Base-by-base conservation (phyloP, 805 yeast species). In the Lachancea lanzarotensis region DNA sequence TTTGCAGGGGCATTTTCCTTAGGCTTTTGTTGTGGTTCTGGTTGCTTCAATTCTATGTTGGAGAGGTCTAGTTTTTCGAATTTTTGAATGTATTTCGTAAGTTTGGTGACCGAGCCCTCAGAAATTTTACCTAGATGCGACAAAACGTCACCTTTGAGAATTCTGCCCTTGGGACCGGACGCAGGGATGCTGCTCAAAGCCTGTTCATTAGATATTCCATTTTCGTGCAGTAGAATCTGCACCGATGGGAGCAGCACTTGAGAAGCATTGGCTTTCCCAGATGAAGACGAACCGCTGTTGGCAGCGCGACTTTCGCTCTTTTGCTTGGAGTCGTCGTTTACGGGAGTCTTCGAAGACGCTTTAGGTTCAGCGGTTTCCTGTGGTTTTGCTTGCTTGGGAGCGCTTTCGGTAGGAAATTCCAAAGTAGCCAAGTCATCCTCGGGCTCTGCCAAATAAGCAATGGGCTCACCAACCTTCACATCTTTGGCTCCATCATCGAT, bases 61-160 rank as follows among this genome's bases (percentile, higher is more conserved):
- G 87, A 74, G 48, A 89, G 70, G 60, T 90, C 96, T 51, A 89
- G 69, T 55, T 78, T 81, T 50, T 76, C 74, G 51, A 74, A 74
- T 29, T 72, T 64, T 41, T 75, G 69, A 51, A 90, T 65, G 57
- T 70, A 81, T 26, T 76, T 67, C 5, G 84, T 71, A 46, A 90
- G 72, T 17, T 67, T 62, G 16, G 65, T 55, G 19, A 80, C 79
- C 6, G 82, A 67, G 8, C 76, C 79, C 32, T 69, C 55, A 10
- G 86, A 66, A 43, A 90, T 84, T 49, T 75, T 66, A 25, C 98
- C 97, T 42, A 90, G 58, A 60, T 78, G 80, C 0, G 95, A 93
- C 52, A 90, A 72, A 1, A 90, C 91, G 63, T 91, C 98, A 51
- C 98, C 98, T 67, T 84, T 86, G 51, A 91, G 72, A 34, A 91